These are phyloP conservation scores for Bryoglossum gracile DNA, from an alignment of 495 filamentous ascomycete species.

Conservation along the genomic window DNA sequence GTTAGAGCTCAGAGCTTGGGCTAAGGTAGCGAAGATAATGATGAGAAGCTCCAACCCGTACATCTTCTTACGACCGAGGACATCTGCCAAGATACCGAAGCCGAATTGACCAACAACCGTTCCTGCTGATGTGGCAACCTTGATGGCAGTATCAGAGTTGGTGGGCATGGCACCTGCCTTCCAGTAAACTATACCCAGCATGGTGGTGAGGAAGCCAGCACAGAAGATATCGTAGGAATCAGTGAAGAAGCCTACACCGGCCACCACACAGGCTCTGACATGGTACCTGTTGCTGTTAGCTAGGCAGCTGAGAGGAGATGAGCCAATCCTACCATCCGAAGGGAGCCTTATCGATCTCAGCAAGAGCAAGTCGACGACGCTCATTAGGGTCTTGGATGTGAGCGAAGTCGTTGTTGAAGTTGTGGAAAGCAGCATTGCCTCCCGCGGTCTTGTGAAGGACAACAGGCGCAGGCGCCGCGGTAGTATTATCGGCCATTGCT, in stretches of 20 bases:
- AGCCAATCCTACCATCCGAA: slow-evolving; percentile 40
- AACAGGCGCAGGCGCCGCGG: neutral
- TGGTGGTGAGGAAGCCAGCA: slow-evolving; percentile 60
- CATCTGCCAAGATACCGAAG: slow-evolving; percentile 76
- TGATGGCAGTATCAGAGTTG: slow-evolving; percentile 72
- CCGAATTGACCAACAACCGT: slow-evolving; percentile 78
- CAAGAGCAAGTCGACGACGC: slow-evolving; percentile 64
- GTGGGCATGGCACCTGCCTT: slow-evolving; percentile 47
- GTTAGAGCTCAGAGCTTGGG: slow-evolving; percentile 58
- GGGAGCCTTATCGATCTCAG: slow-evolving; percentile 70
- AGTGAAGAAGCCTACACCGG: slow-evolving; percentile 78
- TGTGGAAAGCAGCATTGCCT: slow-evolving; percentile 62
- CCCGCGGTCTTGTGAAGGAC: slow-evolving; percentile 36
- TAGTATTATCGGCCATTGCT: neutral
- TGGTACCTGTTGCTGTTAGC: slow-evolving; percentile 47
- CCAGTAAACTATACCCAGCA: slow-evolving; percentile 64
- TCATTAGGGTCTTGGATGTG: slow-evolving; percentile 68
- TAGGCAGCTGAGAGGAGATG: slow-evolving; percentile 6
- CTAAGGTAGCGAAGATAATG: slow-evolving; percentile 78
- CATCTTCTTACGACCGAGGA: slow-evolving; percentile 66
- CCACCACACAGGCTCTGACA: slow-evolving; percentile 60
- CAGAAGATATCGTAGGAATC: slow-evolving; percentile 79
- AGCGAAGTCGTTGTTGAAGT: slow-evolving; percentile 55
- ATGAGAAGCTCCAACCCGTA: slow-evolving; percentile 79
- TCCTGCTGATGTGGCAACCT: slow-evolving; percentile 78